Conservation (phyloP, 805 yeast species). For the Cyberlindnera lachancei region DNA sequence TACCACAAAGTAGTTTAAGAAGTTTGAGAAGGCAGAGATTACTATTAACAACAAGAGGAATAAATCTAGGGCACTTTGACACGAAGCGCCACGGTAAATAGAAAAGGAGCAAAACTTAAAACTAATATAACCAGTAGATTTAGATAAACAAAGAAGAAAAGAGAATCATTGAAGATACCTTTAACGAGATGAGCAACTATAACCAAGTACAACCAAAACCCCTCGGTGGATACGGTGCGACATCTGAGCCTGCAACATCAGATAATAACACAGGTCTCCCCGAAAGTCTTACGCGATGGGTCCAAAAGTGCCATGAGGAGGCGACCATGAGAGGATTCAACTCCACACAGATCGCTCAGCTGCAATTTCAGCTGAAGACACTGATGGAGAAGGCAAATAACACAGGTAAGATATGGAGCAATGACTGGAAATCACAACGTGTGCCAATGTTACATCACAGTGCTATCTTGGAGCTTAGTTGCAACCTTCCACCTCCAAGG, state of each 20-base stretch:
- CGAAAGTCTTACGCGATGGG: constrained; percentile 14
- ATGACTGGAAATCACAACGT: constrained; percentile 23
- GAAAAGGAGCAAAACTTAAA: too few relatives aligned
- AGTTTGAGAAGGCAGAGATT: too few relatives aligned
- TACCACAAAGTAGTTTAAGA: too few relatives aligned
- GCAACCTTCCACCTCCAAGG: constrained; percentile 6
- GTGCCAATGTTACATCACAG: constrained; percentile 17
- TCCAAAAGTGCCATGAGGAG: constrained; percentile 16
- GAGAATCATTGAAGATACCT: too few relatives aligned
- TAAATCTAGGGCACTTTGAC: too few relatives aligned
- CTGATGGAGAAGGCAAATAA: constrained; percentile 21
- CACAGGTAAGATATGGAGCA: constrained; percentile 18
- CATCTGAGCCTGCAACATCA: constrained; percentile 2
- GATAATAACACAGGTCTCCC: constrained; percentile 13
- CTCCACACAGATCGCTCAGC: constrained; percentile 7
- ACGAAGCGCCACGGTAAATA: too few relatives aligned
- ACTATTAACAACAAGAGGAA: too few relatives aligned
- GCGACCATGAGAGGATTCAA: constrained; percentile 12
- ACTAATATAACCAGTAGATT: too few relatives aligned
- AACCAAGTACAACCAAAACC: constrained; percentile 12
- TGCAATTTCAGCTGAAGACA: constrained; percentile 20
- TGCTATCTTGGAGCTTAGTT: constrained; percentile 9
- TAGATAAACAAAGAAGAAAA: too few relatives aligned
- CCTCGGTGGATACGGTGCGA: constrained; percentile 4
- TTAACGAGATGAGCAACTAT: constrained; percentile 7